Conservation (phyloP, 805 yeast genomes). For the Yamadazyma scolyti region DNA sequence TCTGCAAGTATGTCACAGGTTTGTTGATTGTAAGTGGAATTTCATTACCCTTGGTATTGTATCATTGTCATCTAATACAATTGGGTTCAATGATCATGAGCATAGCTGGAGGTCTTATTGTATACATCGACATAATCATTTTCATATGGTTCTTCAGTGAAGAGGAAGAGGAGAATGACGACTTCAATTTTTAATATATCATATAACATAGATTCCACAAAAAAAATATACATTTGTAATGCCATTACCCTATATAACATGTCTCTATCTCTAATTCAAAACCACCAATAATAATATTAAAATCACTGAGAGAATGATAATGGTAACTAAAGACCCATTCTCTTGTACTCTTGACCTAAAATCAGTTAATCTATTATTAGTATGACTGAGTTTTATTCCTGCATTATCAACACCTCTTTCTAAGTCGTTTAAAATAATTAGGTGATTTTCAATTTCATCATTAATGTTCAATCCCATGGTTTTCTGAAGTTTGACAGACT, state of each 20-base stretch:
- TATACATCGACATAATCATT: slow-evolving; percentile 40
- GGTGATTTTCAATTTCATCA: slow-evolving; percentile 39
- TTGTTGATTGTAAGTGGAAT: slow-evolving; percentile 41
- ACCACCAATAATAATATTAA: slow-evolving; percentile 38
- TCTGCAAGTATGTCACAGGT: slow-evolving; percentile 37
- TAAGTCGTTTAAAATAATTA: slow-evolving; percentile 37
- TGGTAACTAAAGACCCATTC: slow-evolving; percentile 42
- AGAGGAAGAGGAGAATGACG: slow-evolving; percentile 42
- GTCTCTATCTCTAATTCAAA: slow-evolving; percentile 21
- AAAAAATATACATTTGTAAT: not conserved
- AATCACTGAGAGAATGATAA: slow-evolving; percentile 37
- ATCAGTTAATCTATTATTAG: slow-evolving; percentile 24
- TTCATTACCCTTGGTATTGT: slow-evolving; percentile 39
- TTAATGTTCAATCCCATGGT: slow-evolving; percentile 37
- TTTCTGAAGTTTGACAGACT: slow-evolving; percentile 32
- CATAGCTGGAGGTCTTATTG: slow-evolving; percentile 41
- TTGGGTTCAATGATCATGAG: slow-evolving; percentile 42
- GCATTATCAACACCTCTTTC: slow-evolving; percentile 40
- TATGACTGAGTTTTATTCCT: slow-evolving; percentile 25
- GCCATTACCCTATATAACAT: not conserved
- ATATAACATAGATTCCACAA: not conserved
- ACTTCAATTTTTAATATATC: slow-evolving; percentile 33
- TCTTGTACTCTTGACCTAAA: slow-evolving; percentile 34
- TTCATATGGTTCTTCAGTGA: slow-evolving; percentile 46
- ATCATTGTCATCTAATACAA: slow-evolving; percentile 33